Evolutionary conservation across 225 moss, liverwort and hornwort genomes (phyloP).

Genomic region (Asterella californica): DNA sequence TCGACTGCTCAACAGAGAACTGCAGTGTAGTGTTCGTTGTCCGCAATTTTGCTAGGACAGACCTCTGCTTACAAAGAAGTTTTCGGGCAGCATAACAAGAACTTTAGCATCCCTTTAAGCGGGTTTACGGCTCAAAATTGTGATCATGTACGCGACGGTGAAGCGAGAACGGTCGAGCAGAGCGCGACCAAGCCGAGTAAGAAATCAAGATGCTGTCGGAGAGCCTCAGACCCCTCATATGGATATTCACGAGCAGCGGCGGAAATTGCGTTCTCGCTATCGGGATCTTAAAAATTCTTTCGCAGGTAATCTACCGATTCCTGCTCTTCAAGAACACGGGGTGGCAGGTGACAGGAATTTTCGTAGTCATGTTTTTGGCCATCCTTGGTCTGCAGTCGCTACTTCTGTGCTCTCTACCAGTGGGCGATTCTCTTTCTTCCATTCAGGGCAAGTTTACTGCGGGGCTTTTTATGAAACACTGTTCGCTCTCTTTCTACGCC

Average conservation of each 20-base stretch:
- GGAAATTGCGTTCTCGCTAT: conserved; percentile 8
- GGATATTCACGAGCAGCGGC: conserved; percentile 1
- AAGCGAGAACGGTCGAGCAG: neutral
- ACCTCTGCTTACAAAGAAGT: neutral
- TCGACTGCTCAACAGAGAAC: neutral
- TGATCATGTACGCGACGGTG: neutral
- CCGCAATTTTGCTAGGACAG: neutral
- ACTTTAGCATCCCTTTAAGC: neutral
- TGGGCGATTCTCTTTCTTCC: too few relatives aligned
- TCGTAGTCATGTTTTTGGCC: neutral
- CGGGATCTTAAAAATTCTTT: neutral
- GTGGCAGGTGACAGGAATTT: neutral
- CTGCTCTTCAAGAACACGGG: neutral
- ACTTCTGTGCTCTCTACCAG: neutral
- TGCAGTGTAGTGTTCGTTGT: neutral
- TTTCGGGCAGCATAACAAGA: neutral
- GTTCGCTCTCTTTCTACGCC: too few relatives aligned
- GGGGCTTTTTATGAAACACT: neutral
- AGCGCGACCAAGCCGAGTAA: neutral
- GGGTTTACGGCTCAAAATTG: neutral
- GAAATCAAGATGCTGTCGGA: neutral
- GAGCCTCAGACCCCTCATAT: neutral
- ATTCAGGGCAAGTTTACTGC: neutral
- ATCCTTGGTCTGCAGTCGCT: neutral
- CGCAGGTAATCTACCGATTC: neutral